These are phyloP conservation scores for Plasmodium vivax DNA, from an alignment of 169 alveolate species.

Conservation along the genomic window DNA sequence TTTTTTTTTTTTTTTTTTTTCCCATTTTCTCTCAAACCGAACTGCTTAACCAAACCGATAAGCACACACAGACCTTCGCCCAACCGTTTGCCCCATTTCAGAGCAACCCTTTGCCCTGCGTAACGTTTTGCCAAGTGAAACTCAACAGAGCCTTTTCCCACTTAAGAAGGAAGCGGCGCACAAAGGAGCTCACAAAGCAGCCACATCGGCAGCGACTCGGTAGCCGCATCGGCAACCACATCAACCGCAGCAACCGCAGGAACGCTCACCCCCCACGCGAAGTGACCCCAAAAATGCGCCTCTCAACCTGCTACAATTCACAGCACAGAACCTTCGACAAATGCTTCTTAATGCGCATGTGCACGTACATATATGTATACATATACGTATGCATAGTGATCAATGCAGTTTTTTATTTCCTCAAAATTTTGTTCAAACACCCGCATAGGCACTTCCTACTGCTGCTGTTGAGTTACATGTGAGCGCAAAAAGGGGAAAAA, in stretches of 20 bases:
- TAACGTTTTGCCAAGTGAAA: background rate
- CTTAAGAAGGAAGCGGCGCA: background rate
- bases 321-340: background rate
- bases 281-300: background rate
- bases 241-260: background rate
- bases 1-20: background rate
- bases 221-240: background rate
- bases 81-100: background rate
- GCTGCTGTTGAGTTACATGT: background rate
- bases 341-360: background rate
- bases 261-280: background rate
- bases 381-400: slow-evolving; percentile 6
- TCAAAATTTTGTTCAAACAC: background rate
- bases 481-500: background rate
- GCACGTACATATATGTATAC: slow-evolving; percentile 4
- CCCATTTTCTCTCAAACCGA: background rate
- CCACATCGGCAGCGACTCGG: background rate
- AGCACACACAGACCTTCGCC: background rate
- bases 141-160: background rate
- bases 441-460: background rate
- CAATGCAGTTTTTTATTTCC: background rate
- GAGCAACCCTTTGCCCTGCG: background rate
- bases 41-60: background rate
- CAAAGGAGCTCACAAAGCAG: background rate
- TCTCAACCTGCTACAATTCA: background rate